These are phyloP conservation scores for Tetrahymena malaccensis DNA, from an alignment of 73 alveolate species.

Conservation along the genomic window DNA sequence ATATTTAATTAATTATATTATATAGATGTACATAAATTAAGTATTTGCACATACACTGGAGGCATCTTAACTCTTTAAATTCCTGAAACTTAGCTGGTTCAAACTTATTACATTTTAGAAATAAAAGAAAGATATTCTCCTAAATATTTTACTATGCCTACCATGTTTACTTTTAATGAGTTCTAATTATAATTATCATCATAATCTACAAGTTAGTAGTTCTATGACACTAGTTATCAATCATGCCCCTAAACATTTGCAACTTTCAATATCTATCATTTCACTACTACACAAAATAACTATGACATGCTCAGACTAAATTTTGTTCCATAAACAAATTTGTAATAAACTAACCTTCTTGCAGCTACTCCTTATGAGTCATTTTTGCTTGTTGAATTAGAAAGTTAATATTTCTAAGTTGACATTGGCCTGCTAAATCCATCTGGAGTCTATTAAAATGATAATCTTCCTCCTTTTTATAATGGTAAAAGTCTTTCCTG, in stretches of 20 bases:
- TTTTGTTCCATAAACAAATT: not conserved
- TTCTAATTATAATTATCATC: not conserved
- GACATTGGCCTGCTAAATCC: not conserved
- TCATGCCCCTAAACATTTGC: not conserved
- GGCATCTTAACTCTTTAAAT: not conserved
- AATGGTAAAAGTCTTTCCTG: not conserved
- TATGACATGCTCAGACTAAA: not conserved
- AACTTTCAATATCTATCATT: not conserved
- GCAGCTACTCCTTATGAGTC: not conserved
- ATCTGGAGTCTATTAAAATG: not conserved
- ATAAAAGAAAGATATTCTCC: not conserved
- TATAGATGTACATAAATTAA: not conserved
- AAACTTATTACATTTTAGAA: not conserved
- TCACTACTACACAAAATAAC: not conserved
- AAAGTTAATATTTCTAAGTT: not conserved
- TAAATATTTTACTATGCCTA: not conserved
- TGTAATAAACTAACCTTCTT: not conserved
- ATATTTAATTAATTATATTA: not conserved
- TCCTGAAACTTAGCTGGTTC: not conserved
- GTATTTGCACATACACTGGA: not conserved
- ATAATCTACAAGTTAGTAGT: not conserved
- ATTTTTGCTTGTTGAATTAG: not conserved
- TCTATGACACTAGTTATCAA: not conserved
- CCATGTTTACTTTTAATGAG: not conserved
- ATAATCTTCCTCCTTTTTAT: not conserved